These are phyloP conservation scores for Haematococcus lacustris DNA, from an alignment of 139 green algal genomes.

Conservation along the genomic window DNA sequence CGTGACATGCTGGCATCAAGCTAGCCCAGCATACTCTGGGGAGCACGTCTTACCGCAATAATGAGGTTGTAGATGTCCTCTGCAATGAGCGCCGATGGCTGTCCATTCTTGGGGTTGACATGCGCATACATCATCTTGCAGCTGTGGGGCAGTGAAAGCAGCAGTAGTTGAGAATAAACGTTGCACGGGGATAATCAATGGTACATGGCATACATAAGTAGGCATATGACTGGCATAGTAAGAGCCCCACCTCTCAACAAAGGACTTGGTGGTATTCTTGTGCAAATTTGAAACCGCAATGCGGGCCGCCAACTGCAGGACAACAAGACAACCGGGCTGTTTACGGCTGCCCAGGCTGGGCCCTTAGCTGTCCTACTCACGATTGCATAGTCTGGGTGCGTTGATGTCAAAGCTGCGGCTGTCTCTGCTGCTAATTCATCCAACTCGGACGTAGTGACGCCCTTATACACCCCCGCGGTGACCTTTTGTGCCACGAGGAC, in stretches of 20 bases:
- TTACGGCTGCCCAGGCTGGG: neutral
- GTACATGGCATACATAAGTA: too few relatives aligned
- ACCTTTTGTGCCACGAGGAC: slow-evolving; percentile 97
- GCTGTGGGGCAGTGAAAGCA: slow-evolving; percentile 34
- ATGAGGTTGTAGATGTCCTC: slow-evolving; percentile 91
- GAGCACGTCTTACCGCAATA: slow-evolving; percentile 48
- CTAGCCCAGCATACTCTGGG: too few relatives aligned
- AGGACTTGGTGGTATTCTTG: slow-evolving; percentile 99
- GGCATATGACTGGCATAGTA: too few relatives aligned
- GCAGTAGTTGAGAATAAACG: too few relatives aligned
- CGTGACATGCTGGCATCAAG: too few relatives aligned
- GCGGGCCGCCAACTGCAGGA: slow-evolving; percentile 84
- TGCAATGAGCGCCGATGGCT: slow-evolving; percentile 75
- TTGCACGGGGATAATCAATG: too few relatives aligned
- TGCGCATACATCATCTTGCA: slow-evolving; percentile 88
- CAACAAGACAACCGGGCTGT: neutral
- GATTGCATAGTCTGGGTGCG: slow-evolving; percentile 94
- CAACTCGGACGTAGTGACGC: slow-evolving; percentile 94
- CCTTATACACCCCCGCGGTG: slow-evolving; percentile 86
- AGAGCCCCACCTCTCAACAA: slow-evolving; percentile 68
- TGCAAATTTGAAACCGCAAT: slow-evolving; percentile 99
- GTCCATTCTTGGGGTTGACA: slow-evolving; percentile 84
- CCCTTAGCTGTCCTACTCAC: slow-evolving; percentile 31
- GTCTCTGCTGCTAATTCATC: slow-evolving; percentile 97
- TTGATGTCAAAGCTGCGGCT: slow-evolving; percentile 93